phyloP scores from a whole-genome alignment of 2,329 filamentous ascomycete genomes.

The Periconia macrospinosa region DNA sequence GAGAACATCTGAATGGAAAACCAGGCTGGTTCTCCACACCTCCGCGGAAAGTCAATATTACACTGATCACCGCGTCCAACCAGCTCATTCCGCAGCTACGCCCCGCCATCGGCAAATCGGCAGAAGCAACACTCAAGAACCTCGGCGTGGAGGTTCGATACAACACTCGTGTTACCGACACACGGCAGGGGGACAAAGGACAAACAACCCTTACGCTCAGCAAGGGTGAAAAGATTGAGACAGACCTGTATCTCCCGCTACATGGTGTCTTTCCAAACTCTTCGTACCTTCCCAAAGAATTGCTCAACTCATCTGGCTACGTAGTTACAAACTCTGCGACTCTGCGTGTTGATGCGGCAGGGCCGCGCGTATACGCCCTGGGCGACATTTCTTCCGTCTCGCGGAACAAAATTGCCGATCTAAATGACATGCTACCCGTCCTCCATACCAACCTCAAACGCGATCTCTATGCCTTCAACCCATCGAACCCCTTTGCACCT shows the following conservation, averaged over 20 bases:
- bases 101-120: slow-evolving; percentile 43
- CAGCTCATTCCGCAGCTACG: slow-evolving; percentile 44
- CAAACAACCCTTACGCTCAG: slow-evolving; percentile 43
- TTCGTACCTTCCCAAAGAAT: slow-evolving; percentile 51
- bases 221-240: slow-evolving; percentile 51
- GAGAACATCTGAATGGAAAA: slow-evolving; percentile 44
- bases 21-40: slow-evolving; percentile 42
- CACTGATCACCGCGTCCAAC: slow-evolving; percentile 46
- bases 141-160: slow-evolving; percentile 52
- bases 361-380: slow-evolving; percentile 50
- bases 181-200: slow-evolving; percentile 28
- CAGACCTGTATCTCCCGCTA: slow-evolving; percentile 58
- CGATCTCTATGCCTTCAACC: slow-evolving; percentile 41
- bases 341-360: slow-evolving; percentile 50
- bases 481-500: slow-evolving; percentile 15
- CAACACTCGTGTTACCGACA: slow-evolving; percentile 37
- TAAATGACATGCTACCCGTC: slow-evolving; percentile 45
- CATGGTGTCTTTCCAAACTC: slow-evolving; percentile 57
- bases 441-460: slow-evolving; percentile 50
- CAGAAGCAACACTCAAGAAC: slow-evolving; percentile 50
- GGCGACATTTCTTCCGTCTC: slow-evolving; percentile 52
- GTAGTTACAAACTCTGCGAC: slow-evolving; percentile 52
- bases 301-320: slow-evolving; percentile 51
- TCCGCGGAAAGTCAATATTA: slow-evolving; percentile 44
- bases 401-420: slow-evolving; percentile 46